A percentile compares a stretch with the other conserved stretches of the same genome.
Evolutionary conservation across 192 early-diverging fungal genomes (phyloP).

Genomic region (Kickxella alabastrina): DNA sequence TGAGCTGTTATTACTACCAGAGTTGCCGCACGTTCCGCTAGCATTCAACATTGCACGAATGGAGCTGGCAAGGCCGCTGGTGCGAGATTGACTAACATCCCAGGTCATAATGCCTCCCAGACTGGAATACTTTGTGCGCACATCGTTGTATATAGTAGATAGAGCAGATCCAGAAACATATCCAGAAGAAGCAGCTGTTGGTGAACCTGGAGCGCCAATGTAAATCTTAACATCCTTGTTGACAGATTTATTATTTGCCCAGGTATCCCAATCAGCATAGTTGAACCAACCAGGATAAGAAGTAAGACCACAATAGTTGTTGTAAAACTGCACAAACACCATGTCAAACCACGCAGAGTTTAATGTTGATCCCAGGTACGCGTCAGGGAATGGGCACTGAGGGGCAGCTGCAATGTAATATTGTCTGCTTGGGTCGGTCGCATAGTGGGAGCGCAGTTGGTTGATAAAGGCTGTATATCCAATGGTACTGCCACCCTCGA

Average conservation of each 20-base stretch:
- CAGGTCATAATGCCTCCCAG: conserved; percentile 73
- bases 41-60: conserved; percentile 26
- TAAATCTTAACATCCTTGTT: conserved; percentile 58
- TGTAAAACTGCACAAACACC: conserved; percentile 70
- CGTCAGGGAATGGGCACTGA: conserved; percentile 61
- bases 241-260: conserved; percentile 54
- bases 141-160: conserved; percentile 34
- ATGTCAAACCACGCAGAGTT: conserved; percentile 61
- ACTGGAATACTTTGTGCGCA: conserved; percentile 44
- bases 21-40: conserved; percentile 23
- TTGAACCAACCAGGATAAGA: conserved; percentile 51
- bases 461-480: conserved; percentile 54
- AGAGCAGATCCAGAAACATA: conserved; percentile 46
- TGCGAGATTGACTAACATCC: conserved; percentile 47
- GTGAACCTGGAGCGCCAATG: conserved; percentile 57
- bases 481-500: conserved; percentile 46
- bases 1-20: conserved; percentile 11
- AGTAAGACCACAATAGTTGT: conserved; percentile 62
- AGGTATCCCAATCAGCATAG: conserved; percentile 61
- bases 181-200: conserved; percentile 51
- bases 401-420: conserved; percentile 62
- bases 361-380: conserved; percentile 52
- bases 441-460: conserved; percentile 49
- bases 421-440: conserved; percentile 34
- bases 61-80: conserved; percentile 28